Percentiles rank a stretch among this genome's conserved stretches.
Evolutionary conservation across 108 stramenopile species (phyloP).

Genomic region (Pseudonitzschia pungens): DNA sequence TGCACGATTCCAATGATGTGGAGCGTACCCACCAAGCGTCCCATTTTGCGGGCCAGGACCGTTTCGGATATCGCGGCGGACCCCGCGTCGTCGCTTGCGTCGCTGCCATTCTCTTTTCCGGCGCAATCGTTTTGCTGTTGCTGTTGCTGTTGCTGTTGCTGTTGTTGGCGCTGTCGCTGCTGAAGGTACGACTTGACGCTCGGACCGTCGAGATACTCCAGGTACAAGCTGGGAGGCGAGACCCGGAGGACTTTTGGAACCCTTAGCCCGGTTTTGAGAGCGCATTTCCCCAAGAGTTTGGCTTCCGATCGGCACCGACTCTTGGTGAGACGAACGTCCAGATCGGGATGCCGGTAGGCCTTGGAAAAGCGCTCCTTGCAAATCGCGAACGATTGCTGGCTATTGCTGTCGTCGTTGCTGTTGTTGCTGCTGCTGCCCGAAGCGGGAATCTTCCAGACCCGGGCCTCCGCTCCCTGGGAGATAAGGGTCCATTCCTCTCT

Average conservation of each 20-base stretch:
- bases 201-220: constrained; percentile 66
- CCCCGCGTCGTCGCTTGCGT: too few relatives aligned
- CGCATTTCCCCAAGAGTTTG: constrained; percentile 42
- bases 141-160: constrained; percentile 13
- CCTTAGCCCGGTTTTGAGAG: constrained; percentile 26
- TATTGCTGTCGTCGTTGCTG: constrained; percentile 1
- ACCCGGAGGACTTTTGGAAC: constrained; percentile 40
- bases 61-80: constrained; percentile 17
- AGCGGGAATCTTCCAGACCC: constrained; percentile 59
- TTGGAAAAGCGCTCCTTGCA: constrained; percentile 94
- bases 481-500: constrained; percentile 56
- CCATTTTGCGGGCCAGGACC: constrained; percentile 58
- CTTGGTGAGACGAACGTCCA: constrained; percentile 90
- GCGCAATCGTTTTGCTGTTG: too few relatives aligned
- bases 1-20: constrained; percentile 91
- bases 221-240: constrained; percentile 48
- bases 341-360: constrained; percentile 88
- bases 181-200: constrained; percentile 51
- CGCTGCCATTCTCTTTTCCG: too few relatives aligned
- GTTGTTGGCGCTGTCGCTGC: constrained; percentile 22
- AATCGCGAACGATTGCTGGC: background rate
- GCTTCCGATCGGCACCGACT: constrained; percentile 77
- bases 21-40: constrained; percentile 76
- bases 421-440: constrained; percentile 8
- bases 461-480: constrained; percentile 87